Conservation (phyloP, 176 grass and related monocot genomes). For the Saccharum spontaneum region DNA sequence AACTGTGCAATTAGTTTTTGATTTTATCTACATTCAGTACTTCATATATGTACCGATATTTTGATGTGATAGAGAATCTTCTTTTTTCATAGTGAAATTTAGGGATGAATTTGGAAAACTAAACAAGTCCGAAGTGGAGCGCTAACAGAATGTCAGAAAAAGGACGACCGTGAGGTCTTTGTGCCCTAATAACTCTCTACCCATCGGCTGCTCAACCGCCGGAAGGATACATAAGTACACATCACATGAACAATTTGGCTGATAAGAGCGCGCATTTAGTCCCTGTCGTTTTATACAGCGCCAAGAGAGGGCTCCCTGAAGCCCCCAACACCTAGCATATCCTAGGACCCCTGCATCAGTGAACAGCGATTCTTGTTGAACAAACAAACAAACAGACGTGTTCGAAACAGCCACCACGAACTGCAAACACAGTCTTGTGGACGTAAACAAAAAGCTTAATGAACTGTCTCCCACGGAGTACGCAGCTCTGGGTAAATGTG, state of each 20-base stretch:
- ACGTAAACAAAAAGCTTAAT: neutral
- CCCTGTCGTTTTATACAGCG: neutral
- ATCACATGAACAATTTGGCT: neutral
- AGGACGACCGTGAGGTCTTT: neutral
- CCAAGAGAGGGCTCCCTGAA: neutral
- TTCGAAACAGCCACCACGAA: neutral
- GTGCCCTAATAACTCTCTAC: constrained; percentile 7
- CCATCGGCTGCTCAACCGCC: neutral
- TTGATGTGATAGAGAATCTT: too few species aligned
- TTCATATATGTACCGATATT: too few species aligned
- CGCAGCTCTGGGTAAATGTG: neutral
- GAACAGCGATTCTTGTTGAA: neutral
- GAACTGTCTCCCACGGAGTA: too few species aligned
- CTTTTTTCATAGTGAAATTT: too few species aligned
- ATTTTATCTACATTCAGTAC: too few species aligned
- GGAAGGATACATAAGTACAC: neutral
- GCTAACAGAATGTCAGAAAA: neutral
- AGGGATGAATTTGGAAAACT: too few species aligned
- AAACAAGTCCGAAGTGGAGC: too few species aligned
- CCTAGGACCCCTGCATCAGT: neutral
- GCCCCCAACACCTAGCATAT: too few species aligned
- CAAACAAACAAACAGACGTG: neutral
- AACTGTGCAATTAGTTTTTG: too few species aligned
- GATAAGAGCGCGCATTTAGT: neutral
- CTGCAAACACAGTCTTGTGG: neutral